These are phyloP conservation scores for Akebia trifoliata DNA, from an alignment of 164 flowering plant genomes.

Conservation along the genomic window DNA sequence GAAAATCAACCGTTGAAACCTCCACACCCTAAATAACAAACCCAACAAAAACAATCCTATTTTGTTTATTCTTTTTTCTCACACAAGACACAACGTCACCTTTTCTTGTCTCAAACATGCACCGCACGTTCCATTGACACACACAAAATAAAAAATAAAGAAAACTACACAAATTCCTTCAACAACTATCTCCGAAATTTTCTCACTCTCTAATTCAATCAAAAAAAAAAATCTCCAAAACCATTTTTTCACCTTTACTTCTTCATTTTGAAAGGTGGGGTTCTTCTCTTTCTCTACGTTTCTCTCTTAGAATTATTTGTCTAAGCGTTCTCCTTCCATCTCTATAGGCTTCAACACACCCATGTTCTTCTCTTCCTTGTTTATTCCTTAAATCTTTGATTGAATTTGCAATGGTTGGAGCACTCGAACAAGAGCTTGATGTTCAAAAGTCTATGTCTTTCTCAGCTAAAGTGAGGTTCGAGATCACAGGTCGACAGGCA, in stretches of 20 bases:
- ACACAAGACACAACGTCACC: not conserved
- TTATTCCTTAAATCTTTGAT: not conserved
- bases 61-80: constrained; percentile 9
- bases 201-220: constrained; percentile 3
- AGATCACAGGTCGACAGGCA: constrained; percentile 24
- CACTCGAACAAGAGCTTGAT: constrained; percentile 23
- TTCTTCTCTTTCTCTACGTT: constrained; percentile 7
- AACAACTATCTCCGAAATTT: not conserved
- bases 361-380: constrained; percentile 5
- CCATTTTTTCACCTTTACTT: constrained; percentile 5
- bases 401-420: constrained; percentile 37
- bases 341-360: not conserved
- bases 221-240: not conserved
- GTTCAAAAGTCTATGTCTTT: constrained; percentile 30
- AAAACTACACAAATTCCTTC: not conserved
- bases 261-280: constrained; percentile 9
- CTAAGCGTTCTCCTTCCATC: not conserved
- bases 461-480: constrained; percentile 29
- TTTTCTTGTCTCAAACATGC: constrained; percentile 27
- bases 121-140: constrained; percentile 35
- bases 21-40: constrained; percentile 12
- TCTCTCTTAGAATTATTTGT: not conserved
- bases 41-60: constrained; percentile 7
- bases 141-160: not conserved
- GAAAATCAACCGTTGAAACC: constrained; percentile 17